These are phyloP conservation scores for Ramichloridium luteum DNA, from an alignment of 2,329 filamentous ascomycete species.

Conservation along the genomic window DNA sequence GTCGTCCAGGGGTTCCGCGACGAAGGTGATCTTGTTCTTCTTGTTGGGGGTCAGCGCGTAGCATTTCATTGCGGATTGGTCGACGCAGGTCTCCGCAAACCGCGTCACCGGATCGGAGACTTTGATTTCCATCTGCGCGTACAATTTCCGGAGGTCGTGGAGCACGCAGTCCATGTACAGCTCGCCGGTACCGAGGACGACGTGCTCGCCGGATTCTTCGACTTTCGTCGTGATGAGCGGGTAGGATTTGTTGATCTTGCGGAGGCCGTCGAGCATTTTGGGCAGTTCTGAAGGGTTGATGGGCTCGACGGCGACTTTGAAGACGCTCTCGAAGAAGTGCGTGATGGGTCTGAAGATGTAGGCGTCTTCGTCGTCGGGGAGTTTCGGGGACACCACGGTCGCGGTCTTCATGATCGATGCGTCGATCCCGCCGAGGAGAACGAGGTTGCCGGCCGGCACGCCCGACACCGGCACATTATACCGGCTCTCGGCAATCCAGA, in stretches of 20 bases:
- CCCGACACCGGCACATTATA: slow-evolving; percentile 90
- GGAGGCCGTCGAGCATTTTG: slow-evolving; percentile 94
- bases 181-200: slow-evolving; percentile 88
- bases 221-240: slow-evolving; percentile 93
- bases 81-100: slow-evolving; percentile 95
- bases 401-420: slow-evolving; percentile 98
- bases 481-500: slow-evolving; percentile 81
- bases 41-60: slow-evolving; percentile 98
- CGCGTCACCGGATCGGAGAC: slow-evolving; percentile 94
- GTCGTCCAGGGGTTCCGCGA: slow-evolving; percentile 88
- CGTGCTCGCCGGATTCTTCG: slow-evolving; percentile 93
- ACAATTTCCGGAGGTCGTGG: slow-evolving; percentile 83
- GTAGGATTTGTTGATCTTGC: slow-evolving; percentile 97
- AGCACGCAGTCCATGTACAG: slow-evolving; percentile 99
- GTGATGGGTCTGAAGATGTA: slow-evolving; percentile 89
- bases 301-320: slow-evolving; percentile 95
- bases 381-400: slow-evolving; percentile 67
- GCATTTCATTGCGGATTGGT: slow-evolving; percentile 94
- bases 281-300: slow-evolving; percentile 96
- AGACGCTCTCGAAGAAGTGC: slow-evolving; percentile 93
- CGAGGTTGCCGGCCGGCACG: slow-evolving; percentile 86
- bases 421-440: slow-evolving; percentile 82
- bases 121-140: slow-evolving; percentile 98
- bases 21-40: slow-evolving; percentile 98
- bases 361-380: slow-evolving; percentile 79